Percentiles rank a stretch among this genome's conserved stretches.
phyloP scores from a whole-genome alignment of 1,284 basidiomycete genomes.

The Sporisorium sorghi region DNA sequence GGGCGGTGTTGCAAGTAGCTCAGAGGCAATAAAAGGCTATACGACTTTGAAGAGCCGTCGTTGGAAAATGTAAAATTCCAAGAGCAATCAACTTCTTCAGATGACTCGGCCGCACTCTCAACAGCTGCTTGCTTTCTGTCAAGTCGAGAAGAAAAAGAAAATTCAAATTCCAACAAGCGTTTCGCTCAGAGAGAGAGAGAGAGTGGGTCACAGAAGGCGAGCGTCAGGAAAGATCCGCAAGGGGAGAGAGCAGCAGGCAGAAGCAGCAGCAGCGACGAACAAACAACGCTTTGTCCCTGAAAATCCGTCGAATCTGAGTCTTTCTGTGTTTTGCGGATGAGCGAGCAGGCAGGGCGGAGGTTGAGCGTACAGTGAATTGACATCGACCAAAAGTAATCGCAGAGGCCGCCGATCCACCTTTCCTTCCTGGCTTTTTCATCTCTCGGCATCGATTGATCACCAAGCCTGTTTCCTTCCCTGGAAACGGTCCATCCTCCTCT shows the following conservation, averaged over 20 bases:
- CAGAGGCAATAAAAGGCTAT: not conserved
- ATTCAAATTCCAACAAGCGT: slow-evolving; percentile 14
- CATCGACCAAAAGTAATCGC: too few species aligned
- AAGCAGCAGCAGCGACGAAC: not conserved
- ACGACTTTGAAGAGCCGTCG: slow-evolving; percentile 15
- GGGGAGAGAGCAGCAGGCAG: slow-evolving; percentile 1
- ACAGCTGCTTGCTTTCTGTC: not conserved
- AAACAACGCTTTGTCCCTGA: slow-evolving; percentile 5
- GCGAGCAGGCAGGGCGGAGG: too few species aligned
- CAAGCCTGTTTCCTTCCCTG: slow-evolving; percentile 40
- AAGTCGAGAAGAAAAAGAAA: slow-evolving; percentile 17
- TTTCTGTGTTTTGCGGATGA: too few species aligned
- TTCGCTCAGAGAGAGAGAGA: too few species aligned
- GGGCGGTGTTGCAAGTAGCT: fast-evolving
- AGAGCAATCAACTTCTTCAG: not conserved
- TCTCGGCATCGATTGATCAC: slow-evolving; percentile 61
- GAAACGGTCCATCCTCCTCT: slow-evolving; percentile 19
- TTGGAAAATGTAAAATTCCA: not conserved
- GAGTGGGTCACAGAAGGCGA: too few species aligned
- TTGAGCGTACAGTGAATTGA: too few species aligned
- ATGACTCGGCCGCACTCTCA: slow-evolving; percentile 29
- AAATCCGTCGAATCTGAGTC: not conserved
- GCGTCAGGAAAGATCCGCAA: slow-evolving; percentile 1
- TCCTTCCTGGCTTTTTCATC: slow-evolving; percentile 43
- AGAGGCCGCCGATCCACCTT: slow-evolving; percentile 17